Evolutionary conservation across 352 stramenopile species (phyloP), one percentile per base, ranked within the genome.

Genomic region (Globisporangium nodosum): DNA sequence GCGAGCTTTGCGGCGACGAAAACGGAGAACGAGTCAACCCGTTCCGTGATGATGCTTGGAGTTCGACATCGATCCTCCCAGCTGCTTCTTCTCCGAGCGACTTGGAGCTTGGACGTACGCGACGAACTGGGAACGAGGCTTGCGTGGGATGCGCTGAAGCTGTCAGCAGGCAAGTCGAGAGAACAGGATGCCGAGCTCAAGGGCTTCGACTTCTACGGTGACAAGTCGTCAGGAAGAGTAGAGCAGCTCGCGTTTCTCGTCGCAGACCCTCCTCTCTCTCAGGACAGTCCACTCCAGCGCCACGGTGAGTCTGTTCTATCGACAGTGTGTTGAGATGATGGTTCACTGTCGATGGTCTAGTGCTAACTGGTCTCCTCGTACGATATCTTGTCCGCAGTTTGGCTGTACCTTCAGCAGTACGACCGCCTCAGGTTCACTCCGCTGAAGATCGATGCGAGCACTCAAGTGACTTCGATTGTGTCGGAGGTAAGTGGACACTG

Each of bases 331-430:
- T n/a, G 8, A 20, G 43, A 16, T 33, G 33, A 21, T 15, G 39
- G 39, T 11, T 49, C 24, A 20, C 3, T 27, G 21, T 54, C 1
- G 8, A 6, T 24, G 6, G 3, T 52, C 20, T n/a, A 12, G 13
- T n/a, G 47, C 24, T 52, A 7, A 52, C 37, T 18, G 37, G 12
- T 5, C 37, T 43, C 13, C 18, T 39, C 21, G 9, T 30, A 18
- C 2, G 47, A 6, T 15, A 5, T 52, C 15, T 13, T 45, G 47
- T 40, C 18, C 31, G 6, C 49, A 81, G 73, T 65, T n/a, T 81
- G 67, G 65, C 43, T 81, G 31, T 78, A 72, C 47, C 56, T 82
- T 6, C 66, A 78, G 52, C 39, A 47, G 12, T 82, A 78, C 51
- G 71, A 82, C 18, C 47, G 72, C 16, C 47, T 80, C 49, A 18